These are phyloP conservation scores for Coemansia asiatica DNA, from an alignment of 192 early-diverging fungal genomes.

Conservation along the genomic window DNA sequence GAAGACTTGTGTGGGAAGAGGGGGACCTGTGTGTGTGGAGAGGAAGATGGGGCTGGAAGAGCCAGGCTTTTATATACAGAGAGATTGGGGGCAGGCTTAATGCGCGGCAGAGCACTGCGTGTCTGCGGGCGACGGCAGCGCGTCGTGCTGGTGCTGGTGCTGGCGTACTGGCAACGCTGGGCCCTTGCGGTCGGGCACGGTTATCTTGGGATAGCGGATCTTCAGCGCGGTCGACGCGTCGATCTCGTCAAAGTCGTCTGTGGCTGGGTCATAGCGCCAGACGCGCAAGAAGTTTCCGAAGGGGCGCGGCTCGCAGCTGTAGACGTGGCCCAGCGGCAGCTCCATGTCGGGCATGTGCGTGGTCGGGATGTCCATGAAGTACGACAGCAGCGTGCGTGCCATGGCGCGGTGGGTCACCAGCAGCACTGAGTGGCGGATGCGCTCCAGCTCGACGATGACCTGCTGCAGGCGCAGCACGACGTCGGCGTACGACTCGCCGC, in stretches of 20 bases:
- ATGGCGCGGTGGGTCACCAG: slow-evolving; percentile 94
- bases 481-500: slow-evolving; percentile 91
- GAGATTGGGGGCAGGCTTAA: background rate
- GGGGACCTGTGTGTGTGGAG: too few relatives aligned
- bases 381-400: slow-evolving; percentile 84
- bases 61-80: too few relatives aligned
- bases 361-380: slow-evolving; percentile 82
- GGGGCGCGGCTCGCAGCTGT: slow-evolving; percentile 78
- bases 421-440: slow-evolving; percentile 82
- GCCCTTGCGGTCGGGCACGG: slow-evolving; percentile 11
- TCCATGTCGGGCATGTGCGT: slow-evolving; percentile 77
- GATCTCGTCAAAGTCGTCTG: slow-evolving; percentile 46
- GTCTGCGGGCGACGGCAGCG: slow-evolving; percentile 51
- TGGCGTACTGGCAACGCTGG: slow-evolving; percentile 8
- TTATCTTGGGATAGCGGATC: slow-evolving; percentile 39
- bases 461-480: slow-evolving; percentile 92
- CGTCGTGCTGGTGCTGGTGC: slow-evolving; percentile 3
- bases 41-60: too few relatives aligned
- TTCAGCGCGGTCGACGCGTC: slow-evolving; percentile 36
- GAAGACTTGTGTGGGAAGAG: too few relatives aligned
- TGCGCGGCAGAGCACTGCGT: slow-evolving; percentile 24
- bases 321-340: slow-evolving; percentile 80
- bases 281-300: slow-evolving; percentile 66
- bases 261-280: slow-evolving; percentile 30
- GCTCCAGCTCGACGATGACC: slow-evolving; percentile 92